These are phyloP conservation scores for Sporothrix luriei DNA, from an alignment of 2,329 filamentous ascomycete genomes.

Conservation along the genomic window DNA sequence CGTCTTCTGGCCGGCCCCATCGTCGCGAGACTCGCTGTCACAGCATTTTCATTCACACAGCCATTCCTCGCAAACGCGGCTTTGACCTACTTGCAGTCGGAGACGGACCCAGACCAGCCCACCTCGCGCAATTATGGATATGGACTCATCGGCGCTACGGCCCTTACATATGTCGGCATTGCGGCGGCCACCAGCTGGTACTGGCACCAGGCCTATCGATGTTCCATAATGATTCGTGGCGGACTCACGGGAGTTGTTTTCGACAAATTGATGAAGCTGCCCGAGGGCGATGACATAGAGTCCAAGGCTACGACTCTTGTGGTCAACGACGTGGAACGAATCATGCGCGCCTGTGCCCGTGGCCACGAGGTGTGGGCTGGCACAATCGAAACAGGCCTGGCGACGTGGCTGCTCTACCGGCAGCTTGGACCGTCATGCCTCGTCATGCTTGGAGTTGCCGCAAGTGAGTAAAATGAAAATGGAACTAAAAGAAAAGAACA, in stretches of 20 bases:
- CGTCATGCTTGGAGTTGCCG: conserved; percentile 13
- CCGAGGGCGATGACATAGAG: background rate
- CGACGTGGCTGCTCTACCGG: conserved; percentile 9
- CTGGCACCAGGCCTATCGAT: conserved; percentile 26
- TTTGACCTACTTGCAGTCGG: conserved; percentile 5
- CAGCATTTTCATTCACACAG: conserved; percentile 4
- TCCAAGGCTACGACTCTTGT: conserved; percentile 22
- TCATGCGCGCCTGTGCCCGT: conserved; percentile 11
- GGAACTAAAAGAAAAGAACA: no score
- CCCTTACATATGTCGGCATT: conserved; percentile 26
- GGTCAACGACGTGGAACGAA: conserved; percentile 21
- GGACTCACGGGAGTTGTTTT: conserved; percentile 25
- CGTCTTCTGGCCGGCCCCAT: background rate
- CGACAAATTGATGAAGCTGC: conserved; percentile 25
- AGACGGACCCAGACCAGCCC: conserved; percentile 2
- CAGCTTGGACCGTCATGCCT: conserved; percentile 9
- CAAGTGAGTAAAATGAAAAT: background rate
- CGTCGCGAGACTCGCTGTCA: conserved; percentile 10
- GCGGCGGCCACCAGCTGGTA: conserved; percentile 31
- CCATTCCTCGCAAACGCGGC: conserved; percentile 18
- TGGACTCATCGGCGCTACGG: conserved; percentile 29
- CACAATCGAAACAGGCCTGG: conserved; percentile 5
- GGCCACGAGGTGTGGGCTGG: conserved; percentile 20
- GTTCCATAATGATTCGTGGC: conserved; percentile 26
- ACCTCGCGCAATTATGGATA: conserved; percentile 26